These are phyloP conservation scores for Linanthus parryae DNA, from an alignment of 148 eudicot genomes.

Conservation along the genomic window DNA sequence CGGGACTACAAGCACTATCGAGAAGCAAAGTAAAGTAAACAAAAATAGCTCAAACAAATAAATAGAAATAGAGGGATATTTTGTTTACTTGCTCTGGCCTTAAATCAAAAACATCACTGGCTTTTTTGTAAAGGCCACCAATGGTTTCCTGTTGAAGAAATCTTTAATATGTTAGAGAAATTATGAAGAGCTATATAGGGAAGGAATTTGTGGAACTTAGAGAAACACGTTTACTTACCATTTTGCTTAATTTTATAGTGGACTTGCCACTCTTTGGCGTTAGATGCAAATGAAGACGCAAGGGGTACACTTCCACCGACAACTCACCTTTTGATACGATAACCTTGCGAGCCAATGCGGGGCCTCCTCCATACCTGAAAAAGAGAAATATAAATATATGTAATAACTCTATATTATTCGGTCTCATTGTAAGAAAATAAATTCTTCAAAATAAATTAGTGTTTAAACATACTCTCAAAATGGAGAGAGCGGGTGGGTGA, in stretches of 20 bases:
- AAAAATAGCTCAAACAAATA: neutral
- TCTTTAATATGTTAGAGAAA: slow-evolving; percentile 1
- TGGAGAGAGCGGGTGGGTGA: too few relatives aligned
- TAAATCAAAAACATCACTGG: slow-evolving; percentile 80
- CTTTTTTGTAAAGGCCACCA: slow-evolving; percentile 78
- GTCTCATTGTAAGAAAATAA: too few relatives aligned
- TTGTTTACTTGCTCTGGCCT: slow-evolving; percentile 61
- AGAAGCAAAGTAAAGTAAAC: neutral
- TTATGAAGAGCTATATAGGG: too few relatives aligned
- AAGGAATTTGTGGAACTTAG: too few relatives aligned
- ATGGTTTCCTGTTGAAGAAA: slow-evolving; percentile 64
- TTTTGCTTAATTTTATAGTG: slow-evolving; percentile 80
- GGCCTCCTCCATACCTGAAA: slow-evolving; percentile 99
- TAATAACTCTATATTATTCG: too few relatives aligned
- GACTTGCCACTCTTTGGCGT: slow-evolving; percentile 66
- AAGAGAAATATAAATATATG: slow-evolving; percentile 16
- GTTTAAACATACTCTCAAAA: too few relatives aligned
- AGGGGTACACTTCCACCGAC: slow-evolving; percentile 91
- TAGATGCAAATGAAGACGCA: slow-evolving; percentile 79
- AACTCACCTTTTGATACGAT: slow-evolving; percentile 73
- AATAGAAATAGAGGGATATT: neutral
- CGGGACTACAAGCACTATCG: too few relatives aligned
- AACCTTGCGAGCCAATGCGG: slow-evolving; percentile 76
- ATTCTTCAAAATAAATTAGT: too few relatives aligned
- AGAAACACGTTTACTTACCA: slow-evolving; percentile 33